These are phyloP conservation scores for Pseudocercospora fuligena DNA, from an alignment of 2,329 filamentous ascomycete genomes.

Conservation along the genomic window DNA sequence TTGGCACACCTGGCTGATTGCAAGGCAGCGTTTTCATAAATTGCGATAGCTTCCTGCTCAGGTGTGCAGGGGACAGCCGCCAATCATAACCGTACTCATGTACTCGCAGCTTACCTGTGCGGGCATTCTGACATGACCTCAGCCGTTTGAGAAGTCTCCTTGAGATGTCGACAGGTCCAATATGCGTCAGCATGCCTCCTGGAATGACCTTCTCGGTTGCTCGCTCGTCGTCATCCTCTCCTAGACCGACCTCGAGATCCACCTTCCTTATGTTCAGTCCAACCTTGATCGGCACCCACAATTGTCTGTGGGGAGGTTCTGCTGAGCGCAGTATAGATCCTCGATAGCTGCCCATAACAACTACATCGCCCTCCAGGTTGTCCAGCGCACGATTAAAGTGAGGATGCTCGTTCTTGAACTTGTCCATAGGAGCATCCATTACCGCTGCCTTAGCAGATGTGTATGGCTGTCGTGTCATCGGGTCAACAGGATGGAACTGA, in stretches of 20 bases:
- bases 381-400: slow-evolving; percentile 65
- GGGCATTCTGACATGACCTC: slow-evolving; percentile 73
- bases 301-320: slow-evolving; percentile 78
- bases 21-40: slow-evolving; percentile 77
- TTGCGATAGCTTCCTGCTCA: slow-evolving; percentile 71
- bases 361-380: slow-evolving; percentile 78
- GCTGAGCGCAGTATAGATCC: slow-evolving; percentile 88
- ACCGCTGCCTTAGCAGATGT: slow-evolving; percentile 30
- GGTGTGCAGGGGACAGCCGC: slow-evolving; percentile 79
- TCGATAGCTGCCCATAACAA: slow-evolving; percentile 87
- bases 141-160: slow-evolving; percentile 79
- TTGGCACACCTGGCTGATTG: slow-evolving; percentile 64
- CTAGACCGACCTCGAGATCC: slow-evolving; percentile 83
- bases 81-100: slow-evolving; percentile 96
- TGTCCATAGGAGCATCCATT: slow-evolving; percentile 26
- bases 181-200: slow-evolving; percentile 86
- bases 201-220: slow-evolving; percentile 85
- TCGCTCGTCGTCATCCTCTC: slow-evolving; percentile 75
- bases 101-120: slow-evolving; percentile 72
- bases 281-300: slow-evolving; percentile 94
- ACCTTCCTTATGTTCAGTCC: slow-evolving; percentile 90
- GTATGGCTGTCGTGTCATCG: slow-evolving; percentile 35
- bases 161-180: slow-evolving; percentile 90
- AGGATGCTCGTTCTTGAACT: slow-evolving; percentile 47
- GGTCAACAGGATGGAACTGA: slow-evolving; percentile 31